Evolutionary conservation across 345 rosid species (phyloP).

Genomic region (Linum trigynum): DNA sequence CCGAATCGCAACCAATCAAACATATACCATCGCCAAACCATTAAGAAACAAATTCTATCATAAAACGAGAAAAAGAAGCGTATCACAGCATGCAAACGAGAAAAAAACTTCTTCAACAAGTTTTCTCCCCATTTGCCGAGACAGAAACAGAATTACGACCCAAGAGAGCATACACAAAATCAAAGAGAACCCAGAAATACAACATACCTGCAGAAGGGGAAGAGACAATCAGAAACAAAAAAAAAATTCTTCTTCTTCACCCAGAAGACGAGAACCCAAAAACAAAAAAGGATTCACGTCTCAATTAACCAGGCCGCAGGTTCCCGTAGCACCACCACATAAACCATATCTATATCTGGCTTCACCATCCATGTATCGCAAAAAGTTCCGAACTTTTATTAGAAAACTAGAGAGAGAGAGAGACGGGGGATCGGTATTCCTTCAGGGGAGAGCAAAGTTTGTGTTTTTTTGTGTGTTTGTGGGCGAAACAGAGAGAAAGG

Average conservation of each 20-base stretch:
- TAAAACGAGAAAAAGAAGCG: background rate
- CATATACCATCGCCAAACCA: background rate
- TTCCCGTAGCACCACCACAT: background rate
- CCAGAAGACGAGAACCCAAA: background rate
- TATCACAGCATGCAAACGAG: background rate
- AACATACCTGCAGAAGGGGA: background rate
- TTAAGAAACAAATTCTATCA: background rate
- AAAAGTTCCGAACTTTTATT: background rate
- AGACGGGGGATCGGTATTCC: background rate
- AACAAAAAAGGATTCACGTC: background rate
- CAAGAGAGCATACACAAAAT: background rate
- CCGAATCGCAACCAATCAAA: background rate
- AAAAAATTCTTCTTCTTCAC: background rate
- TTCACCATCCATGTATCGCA: background rate
- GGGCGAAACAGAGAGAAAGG: background rate
- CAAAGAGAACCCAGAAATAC: background rate
- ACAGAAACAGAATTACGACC: background rate
- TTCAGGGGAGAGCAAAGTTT: background rate
- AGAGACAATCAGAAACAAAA: background rate
- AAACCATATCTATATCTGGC: background rate
- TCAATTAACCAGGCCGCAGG: background rate
- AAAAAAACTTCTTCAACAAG: background rate
- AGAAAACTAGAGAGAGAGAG: background rate
- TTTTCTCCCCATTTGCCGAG: background rate
- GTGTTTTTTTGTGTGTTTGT: background rate